Base-by-base conservation (phyloP, 2,329 filamentous ascomycete genomes). In the Penicillium occitanis region DNA sequence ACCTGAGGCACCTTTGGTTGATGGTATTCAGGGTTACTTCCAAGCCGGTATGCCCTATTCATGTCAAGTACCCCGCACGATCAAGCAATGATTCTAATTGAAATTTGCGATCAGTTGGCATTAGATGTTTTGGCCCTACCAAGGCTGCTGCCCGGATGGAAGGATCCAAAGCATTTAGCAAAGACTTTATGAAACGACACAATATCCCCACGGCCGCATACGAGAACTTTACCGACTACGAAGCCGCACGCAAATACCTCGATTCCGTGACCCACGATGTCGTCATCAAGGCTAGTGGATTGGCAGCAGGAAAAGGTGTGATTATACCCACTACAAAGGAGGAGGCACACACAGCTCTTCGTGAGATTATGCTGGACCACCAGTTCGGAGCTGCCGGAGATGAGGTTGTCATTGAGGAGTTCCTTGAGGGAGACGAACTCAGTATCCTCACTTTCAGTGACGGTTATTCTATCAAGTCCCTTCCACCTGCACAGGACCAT, bases 331-430 rank as follows among this genome's bases (percentile, higher is more conserved):
- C 87, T 66, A 89, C 86, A 35, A 93, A 92, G 77, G 86, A 91
- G 69, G 93, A 98, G 79, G 94, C 93, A 61, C 89, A 91, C 69
- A 82, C 86, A 58, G 94, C 91, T 0, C 84, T 99, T 61, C 90
- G 90, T 75, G 89, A 93, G 69, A 97, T 98, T 71, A 98, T 99
- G 94, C 81, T 94, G 44, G 87, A 91, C 73, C 90, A 87, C 74
- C 90, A 92, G 64, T 99, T 98, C 74, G 94, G 94, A 17, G 82
- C 86, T 55, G 94, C 94, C 17, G 94, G 94, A 44, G 87, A 92
- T 70, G 91, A 96, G 78, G 92, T 99, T 22, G 94, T 99, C 51
- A 93, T 99, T 69, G 95, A 99, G 78, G 94, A 99, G 79, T 95
- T 91, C 71, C 83, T 99, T 40, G 87, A 91, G 68, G 95, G 95